Evolutionary conservation across 768 basidiomycete species (phyloP), one percentile per base, ranked within the genome.

Genomic region (Trametes gibbosa): DNA sequence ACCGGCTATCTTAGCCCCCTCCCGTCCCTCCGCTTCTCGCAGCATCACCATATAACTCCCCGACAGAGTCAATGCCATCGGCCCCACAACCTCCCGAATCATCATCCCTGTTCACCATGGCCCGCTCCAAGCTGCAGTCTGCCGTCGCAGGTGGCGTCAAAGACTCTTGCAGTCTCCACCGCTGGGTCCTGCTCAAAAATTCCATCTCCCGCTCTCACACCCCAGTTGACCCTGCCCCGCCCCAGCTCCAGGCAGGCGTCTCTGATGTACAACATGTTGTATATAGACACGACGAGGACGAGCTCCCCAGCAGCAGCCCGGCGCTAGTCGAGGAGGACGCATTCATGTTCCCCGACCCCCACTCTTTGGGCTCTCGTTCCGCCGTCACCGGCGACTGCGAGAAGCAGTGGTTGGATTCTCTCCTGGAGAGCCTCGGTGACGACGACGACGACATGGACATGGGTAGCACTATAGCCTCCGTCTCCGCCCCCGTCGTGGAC

Each of bases 101-200:
- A 65, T 65, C 76, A 57, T 79, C 77, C 68, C 75, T 91, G 56
- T 84, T 80, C 64, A 73, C 79, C 62, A 76, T 89, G 73, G 85
- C 89, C 73, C 87, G 84, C 69, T 80, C 77, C 75, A 91, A 92
- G 79, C 79, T 92, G 76, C 83, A 85, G 64, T 72, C 80, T 63
- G 86, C 83, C 68, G 70, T 81, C 66, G 79, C 79, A 56, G 73
- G 76, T 70, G 72, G 77, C 65, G 64, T 65, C 64, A 85, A 81
- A 75, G 87, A 89, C 76, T 83, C 74, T 63, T 80, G 81, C 78
- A 89, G 84, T 75, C 81, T 92, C 76, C 89, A 90, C 69, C 89
- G 90, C 70, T 91, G 88, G 89, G 90, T 93, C 52, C 79, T 93
- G 58, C 81, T 92, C 70, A 92, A 92, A 86, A 93, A 92, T 72